Percentiles rank a stretch among this genome's conserved stretches.
Conservation (phyloP, 2,329 filamentous ascomycete genomes). For the Tolypocladium guangdongense region DNA sequence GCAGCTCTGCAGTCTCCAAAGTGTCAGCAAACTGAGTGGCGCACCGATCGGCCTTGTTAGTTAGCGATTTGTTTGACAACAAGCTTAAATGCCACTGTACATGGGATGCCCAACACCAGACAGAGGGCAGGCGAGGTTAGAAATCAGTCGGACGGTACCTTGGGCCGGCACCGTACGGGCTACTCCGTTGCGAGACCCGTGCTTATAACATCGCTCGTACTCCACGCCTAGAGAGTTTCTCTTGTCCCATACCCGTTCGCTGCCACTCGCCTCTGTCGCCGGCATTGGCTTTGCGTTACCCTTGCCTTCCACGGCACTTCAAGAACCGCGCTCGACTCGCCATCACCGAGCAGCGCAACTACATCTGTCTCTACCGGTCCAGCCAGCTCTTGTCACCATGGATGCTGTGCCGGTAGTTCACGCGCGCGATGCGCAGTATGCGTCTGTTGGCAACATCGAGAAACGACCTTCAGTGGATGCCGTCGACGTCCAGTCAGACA, state of each 20-base stretch:
- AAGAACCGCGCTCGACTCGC: no score
- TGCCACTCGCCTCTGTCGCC: neutral
- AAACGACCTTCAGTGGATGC: slow-evolving; percentile 12
- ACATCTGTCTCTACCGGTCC: neutral
- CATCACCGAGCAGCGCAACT: neutral
- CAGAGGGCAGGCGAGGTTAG: no score
- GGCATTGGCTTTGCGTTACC: neutral
- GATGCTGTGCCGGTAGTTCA: neutral
- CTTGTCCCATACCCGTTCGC: neutral
- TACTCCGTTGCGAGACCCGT: no score
- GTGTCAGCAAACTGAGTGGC: no score
- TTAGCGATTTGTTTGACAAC: no score
- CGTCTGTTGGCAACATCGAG: slow-evolving; percentile 5
- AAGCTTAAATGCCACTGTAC: no score
- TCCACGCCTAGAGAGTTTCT: no score
- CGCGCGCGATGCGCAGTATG: neutral
- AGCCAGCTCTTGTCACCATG: neutral
- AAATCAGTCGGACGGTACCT: no score
- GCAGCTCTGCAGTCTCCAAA: no score
- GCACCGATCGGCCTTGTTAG: no score
- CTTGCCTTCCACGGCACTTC: neutral
- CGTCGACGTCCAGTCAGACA: slow-evolving; percentile 5
- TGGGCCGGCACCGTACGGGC: neutral
- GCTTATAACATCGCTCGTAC: neutral
- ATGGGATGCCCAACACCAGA: no score